Base-by-base conservation (phyloP, 768 basidiomycete genomes). In the Suillus brevipes region DNA sequence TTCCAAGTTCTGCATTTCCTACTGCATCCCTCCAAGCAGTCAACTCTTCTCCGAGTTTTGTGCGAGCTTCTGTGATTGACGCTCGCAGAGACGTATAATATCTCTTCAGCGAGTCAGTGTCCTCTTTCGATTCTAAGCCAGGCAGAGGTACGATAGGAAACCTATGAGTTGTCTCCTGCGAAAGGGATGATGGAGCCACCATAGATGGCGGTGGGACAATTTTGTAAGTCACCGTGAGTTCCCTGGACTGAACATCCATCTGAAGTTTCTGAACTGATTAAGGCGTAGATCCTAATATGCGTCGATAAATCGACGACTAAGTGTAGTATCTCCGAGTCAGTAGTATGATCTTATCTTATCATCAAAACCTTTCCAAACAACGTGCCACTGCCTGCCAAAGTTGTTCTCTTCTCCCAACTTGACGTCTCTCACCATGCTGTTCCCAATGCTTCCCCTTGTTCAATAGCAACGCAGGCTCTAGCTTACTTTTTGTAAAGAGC, bases 1-100 rank as follows among this genome's bases (percentile, higher is more conserved):
- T 91, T 18, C 71, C 80, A 69, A 83, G 73, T 73, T 93, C 91
- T 8, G 76, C 71, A 57, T 83, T 89, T 14, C 90, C 89, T 6
- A 92, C 87, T 7, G 83, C 82, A 75, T 93, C 90, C 70, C 88
- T 83, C 91, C 90, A 92, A 6, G 74, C 81, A 0, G 91, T 92
- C 74, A 93, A 73, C 67, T 91, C 88, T 52, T 86, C 81, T 12
- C 91, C 91, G 5, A 90, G 68, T 36, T 80, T 78, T 50, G 78
- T 79, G 66, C 80, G 86, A 36, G 89, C 88, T 42, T 79, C 76
- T 40, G 77, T 77, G 59, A 92, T 78, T 23, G 86, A 79, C 6
- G 69, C 74, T 65, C 81, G 78, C 47, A 92, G 74, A 2, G 75
- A 78, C 1, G 75, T 72, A 64, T 91, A 91, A 71, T 88, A 89